phyloP scores from a whole-genome alignment of 163 green algal species.

The Chlamydomonas reinhardtii region DNA sequence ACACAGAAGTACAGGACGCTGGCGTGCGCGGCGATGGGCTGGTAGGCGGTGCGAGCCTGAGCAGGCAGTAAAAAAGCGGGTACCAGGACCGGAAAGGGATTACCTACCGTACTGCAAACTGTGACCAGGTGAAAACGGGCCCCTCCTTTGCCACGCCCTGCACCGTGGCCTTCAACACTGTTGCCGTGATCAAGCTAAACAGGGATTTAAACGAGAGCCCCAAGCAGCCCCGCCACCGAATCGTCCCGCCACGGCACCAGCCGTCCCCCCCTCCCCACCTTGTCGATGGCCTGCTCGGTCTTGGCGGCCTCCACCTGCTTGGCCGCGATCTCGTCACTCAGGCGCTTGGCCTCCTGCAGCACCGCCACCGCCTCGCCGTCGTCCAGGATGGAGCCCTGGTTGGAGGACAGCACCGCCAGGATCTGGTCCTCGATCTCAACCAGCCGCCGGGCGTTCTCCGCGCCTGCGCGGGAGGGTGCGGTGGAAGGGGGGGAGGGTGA shows the following conservation, averaged over 20 bases:
- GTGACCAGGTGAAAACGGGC: too few species aligned
- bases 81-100: background rate
- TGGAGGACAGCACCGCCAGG: slow-evolving; percentile 65
- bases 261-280: background rate
- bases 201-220: too few species aligned
- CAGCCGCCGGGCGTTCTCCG: slow-evolving; percentile 71
- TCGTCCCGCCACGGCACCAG: too few species aligned
- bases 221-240: too few species aligned
- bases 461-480: slow-evolving; percentile 7
- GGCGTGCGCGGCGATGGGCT: slow-evolving; percentile 75
- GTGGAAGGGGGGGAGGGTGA: too few species aligned
- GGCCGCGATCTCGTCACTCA: slow-evolving; percentile 71
- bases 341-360: slow-evolving; percentile 65
- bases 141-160: too few species aligned
- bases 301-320: slow-evolving; percentile 58
- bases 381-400: slow-evolving; percentile 53
- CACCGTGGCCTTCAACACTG: too few species aligned
- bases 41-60: slow-evolving; percentile 64
- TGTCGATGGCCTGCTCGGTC: slow-evolving; percentile 70
- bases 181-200: too few species aligned
- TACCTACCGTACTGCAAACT: too few species aligned
- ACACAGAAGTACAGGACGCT: slow-evolving; percentile 86
- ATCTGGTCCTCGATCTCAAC: slow-evolving; percentile 78
- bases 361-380: slow-evolving; percentile 74
- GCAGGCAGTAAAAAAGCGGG: background rate